phyloP scores from a whole-genome alignment of 1,139 yeast species.

The Candida sp. region DNA sequence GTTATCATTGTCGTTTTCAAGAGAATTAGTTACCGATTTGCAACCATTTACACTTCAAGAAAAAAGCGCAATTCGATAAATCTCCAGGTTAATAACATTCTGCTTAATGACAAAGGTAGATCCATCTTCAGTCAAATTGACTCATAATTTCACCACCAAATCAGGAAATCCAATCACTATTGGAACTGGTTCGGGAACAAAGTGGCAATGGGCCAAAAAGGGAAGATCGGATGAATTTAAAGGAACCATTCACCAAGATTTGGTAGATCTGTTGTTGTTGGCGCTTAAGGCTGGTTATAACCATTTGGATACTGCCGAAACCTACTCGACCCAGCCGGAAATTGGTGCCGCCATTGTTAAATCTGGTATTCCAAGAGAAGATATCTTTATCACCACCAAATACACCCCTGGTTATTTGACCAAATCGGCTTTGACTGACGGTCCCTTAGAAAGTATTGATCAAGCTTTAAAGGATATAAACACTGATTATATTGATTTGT shows the following conservation, averaged over 20 bases:
- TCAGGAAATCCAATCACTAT: constrained; percentile 35
- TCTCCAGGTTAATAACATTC: not conserved
- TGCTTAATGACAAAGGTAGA: not conserved
- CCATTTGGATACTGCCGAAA: constrained; percentile 65
- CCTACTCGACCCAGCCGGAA: constrained; percentile 63
- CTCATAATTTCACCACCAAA: constrained; percentile 25
- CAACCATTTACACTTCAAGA: no score
- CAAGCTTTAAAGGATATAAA: constrained; percentile 34
- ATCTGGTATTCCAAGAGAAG: constrained; percentile 44
- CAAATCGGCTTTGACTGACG: constrained; percentile 15
- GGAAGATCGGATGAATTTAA: constrained; percentile 28
- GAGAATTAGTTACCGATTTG: not conserved
- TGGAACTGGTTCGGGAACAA: constrained; percentile 67
- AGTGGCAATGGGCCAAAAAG: constrained; percentile 53
- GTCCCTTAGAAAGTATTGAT: constrained; percentile 50
- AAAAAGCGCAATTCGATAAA: not conserved
- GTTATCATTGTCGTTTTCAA: no score
- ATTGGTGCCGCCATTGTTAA: constrained; percentile 52
- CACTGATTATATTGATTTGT: constrained; percentile 66
- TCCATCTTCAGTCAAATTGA: constrained; percentile 6
- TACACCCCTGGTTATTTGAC: constrained; percentile 28
- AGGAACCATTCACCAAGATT: constrained; percentile 20
- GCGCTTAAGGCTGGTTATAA: constrained; percentile 49
- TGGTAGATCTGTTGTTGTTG: constrained; percentile 43
- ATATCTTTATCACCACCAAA: constrained; percentile 56